Base-by-base conservation (phyloP, 345 rosid genomes). In the Eucalyptus sp. region DNA sequence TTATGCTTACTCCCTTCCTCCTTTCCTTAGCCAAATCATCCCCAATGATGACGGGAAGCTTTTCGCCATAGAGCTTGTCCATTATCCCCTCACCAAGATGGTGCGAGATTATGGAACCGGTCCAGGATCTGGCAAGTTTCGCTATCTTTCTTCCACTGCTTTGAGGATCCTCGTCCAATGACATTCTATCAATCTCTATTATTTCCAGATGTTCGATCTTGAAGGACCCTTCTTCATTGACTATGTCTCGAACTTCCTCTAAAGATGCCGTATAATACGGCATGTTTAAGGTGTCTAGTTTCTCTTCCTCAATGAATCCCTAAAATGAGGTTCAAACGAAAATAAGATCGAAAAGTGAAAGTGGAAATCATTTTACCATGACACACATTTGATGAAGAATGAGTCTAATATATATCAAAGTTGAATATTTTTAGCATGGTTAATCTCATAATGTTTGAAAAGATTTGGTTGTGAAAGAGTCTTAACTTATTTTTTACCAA, bases 261-360 rank as follows among this genome's bases (percentile, higher is more conserved):
- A 20, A 10, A 8, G 88, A 88, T 37, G 91, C 89, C 5, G 71
- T 33, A 48, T 90, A 87, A 64, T 51, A 37, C 16, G 91, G 90
- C 17, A 56, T 62, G n/a, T 91, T 44, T 44, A 91, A 90, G 7
- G 88, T 25, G 87, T 91, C 88, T n/a, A 88, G 87, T 56, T 87
- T 91, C 84, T 90, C 91, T 89, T 91, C 90, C 56, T 68, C 71
- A 8, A 91, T 43, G 43, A 87, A 18, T 20, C 90, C 91, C 92
- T 88, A 31, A 17, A n/a, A 14, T 13, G 29, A 52, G 25, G 46
- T 31, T 51, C 46, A 8, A 20, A 54, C 66, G 8, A 50, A 33
- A 18, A 49, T 50, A 18, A 50, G 56, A 86, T 46, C 8, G 17
- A 56, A 56, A 24, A 56, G 62, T 56, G 62, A 56, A 24, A 56